Conservation (phyloP, 2,329 filamentous ascomycete species). For the Venturia oleaginea region DNA sequence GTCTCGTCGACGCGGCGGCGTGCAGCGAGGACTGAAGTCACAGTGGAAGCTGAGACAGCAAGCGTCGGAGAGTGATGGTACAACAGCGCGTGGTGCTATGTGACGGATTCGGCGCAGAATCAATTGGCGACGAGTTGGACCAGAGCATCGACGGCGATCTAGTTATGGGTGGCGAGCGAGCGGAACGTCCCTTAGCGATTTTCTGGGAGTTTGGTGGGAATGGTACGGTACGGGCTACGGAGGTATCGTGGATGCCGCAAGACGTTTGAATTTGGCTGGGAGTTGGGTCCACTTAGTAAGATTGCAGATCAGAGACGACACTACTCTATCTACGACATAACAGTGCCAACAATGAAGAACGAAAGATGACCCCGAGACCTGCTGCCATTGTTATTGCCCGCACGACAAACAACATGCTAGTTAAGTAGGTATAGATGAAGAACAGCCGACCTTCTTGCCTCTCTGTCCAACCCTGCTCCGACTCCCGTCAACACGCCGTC, state of each 20-base stretch:
- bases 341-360: background rate
- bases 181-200: background rate
- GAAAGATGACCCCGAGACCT: background rate
- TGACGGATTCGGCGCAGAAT: background rate
- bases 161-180: background rate
- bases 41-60: conserved; percentile 1
- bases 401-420: too few species aligned
- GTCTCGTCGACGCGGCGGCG: conserved; percentile 2
- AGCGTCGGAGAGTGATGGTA: background rate
- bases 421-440: too few species aligned
- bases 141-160: background rate
- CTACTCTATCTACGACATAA: background rate
- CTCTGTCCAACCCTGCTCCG: background rate
- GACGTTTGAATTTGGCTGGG: background rate
- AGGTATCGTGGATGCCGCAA: background rate
- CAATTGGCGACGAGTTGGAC: background rate
- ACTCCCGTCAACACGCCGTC: background rate
- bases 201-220: too few species aligned
- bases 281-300: background rate
- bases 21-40: background rate
- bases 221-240: too few species aligned
- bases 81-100: background rate
- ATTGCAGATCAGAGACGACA: background rate
- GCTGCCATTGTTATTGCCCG: too few species aligned
- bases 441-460: background rate